Percentiles rank a stretch among this genome's conserved stretches.
Conservation (phyloP, 2,329 filamentous ascomycete genomes). For the Colletotrichum liriopes region DNA sequence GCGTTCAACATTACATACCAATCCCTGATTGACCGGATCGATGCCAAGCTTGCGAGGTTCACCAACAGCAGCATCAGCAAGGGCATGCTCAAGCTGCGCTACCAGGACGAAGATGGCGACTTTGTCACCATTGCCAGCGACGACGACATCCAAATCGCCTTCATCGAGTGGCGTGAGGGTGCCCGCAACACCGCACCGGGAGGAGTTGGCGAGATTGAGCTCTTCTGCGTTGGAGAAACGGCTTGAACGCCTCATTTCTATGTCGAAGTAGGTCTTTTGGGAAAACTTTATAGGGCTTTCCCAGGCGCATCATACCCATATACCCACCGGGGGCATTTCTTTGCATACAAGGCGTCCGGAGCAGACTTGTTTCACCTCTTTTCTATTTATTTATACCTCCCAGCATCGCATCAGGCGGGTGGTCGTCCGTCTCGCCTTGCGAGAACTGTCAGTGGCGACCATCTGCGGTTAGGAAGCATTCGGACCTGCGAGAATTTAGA, state of each 20-base stretch:
- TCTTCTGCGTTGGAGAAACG: constrained; percentile 79
- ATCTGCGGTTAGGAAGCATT: constrained; percentile 38
- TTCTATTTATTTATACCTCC: constrained; percentile 40
- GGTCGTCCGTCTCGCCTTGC: constrained; percentile 14
- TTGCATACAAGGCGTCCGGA: constrained; percentile 45
- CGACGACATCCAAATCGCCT: constrained; percentile 96
- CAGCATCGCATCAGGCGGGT: constrained; percentile 39
- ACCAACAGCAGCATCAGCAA: constrained; percentile 87
- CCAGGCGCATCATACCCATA: constrained; percentile 44
- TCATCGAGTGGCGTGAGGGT: constrained; percentile 92
- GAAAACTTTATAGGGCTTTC: constrained; percentile 32
- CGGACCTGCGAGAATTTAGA: constrained; percentile 39
- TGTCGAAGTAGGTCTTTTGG: constrained; percentile 35
- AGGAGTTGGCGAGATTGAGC: constrained; percentile 89
- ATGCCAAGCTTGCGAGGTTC: constrained; percentile 91
- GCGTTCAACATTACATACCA: constrained; percentile 96
- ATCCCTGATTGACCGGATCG: constrained; percentile 93
- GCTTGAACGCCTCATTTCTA: constrained; percentile 42
- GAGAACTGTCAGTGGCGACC: constrained; percentile 24
- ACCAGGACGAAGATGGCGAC: constrained; percentile 93
- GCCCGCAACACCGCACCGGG: constrained; percentile 70
- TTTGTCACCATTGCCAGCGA: constrained; percentile 95
- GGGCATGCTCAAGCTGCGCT: constrained; percentile 88
- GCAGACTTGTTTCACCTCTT: constrained; percentile 39
- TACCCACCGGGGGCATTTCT: constrained; percentile 43